These are phyloP conservation scores for Celoporthe dispersa DNA, from an alignment of 2,329 filamentous ascomycete species.

Conservation along the genomic window DNA sequence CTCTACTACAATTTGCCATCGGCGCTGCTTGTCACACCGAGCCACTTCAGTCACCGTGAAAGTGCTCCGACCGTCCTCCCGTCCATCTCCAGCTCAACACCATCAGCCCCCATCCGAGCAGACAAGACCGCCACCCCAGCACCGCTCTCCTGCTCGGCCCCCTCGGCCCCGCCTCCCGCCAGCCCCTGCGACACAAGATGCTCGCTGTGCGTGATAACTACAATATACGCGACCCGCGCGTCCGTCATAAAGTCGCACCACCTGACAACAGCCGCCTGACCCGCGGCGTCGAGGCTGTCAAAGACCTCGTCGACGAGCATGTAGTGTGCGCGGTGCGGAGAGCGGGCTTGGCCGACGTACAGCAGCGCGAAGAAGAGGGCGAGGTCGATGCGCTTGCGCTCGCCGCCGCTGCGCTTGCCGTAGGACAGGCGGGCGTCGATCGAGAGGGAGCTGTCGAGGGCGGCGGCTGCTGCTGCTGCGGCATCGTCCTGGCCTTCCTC, in stretches of 20 bases:
- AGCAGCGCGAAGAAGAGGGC: conserved; percentile 42
- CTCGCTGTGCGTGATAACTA: conserved; percentile 21
- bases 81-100: conserved; percentile 1
- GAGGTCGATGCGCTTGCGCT: conserved; percentile 42
- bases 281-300: conserved; percentile 38
- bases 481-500: conserved; percentile 1
- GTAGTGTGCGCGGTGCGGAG: conserved; percentile 39
- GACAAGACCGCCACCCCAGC: not conserved
- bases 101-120: not conserved
- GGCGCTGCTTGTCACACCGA: too few species aligned
- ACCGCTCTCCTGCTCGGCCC: not conserved
- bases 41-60: not conserved
- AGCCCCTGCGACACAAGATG: conserved; percentile 8
- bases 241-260: conserved; percentile 14
- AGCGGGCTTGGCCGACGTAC: conserved; percentile 35
- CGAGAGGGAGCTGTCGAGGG: conserved; percentile 35
- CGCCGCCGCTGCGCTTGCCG: conserved; percentile 41
- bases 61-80: not conserved
- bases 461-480: not conserved
- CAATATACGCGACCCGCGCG: conserved; percentile 9
- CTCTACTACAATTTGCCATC: too few species aligned
- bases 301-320: conserved; percentile 42
- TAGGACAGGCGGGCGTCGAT: conserved; percentile 35
- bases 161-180: not conserved
- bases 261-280: conserved; percentile 36